Evolutionary conservation across 1,139 yeast genomes (phyloP), one percentile per base, ranked within the genome.

Genomic region (Geotrichum europaeum): DNA sequence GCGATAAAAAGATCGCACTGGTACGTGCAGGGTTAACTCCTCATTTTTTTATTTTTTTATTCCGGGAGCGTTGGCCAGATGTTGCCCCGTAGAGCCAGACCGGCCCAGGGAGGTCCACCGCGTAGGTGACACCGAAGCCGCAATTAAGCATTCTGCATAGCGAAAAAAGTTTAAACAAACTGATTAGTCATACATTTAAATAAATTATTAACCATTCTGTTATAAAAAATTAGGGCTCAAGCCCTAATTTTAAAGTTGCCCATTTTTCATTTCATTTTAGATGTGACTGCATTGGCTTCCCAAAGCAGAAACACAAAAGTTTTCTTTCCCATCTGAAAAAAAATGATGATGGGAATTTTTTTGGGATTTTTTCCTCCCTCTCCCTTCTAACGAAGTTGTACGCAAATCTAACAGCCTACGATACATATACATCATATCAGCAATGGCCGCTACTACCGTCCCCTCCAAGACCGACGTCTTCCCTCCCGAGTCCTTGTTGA

Each of bases 401-500:
- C 58, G 61, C 61, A 59, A 43, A 55, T 55, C 56, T 52, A 55
- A 53, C 50, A 47, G 53, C 57, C 52, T 49, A 55, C 55, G 51
- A 56, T 43, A 52, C 57, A 51, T 10, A 51, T 28, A 55, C 54
- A 49, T 40, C 47, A 40, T 53, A 52, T 52, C 59, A 59, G 59
- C 62, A 59, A 56, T 59, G 62, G 62, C 59, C 59, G 62, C 62
- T 69, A 51, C 56, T 52, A 55, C 61, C 56, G 61, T 59, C 49
- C 61, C 61, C 50, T 32, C 58, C 28, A 49, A 51, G 60, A 65
- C 67, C 65, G 69, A 70, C 62, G 74, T 71, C 58, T 69, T 74
- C 57, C 72, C 78, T 80, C 99, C 99, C 82, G 99, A 94, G 87
- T 83, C 97, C 76, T 89, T 89, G 77, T 83, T 89, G 81, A 94